These are phyloP conservation scores for Mortierella claussenii DNA, from an alignment of 192 early-diverging fungal species.

Conservation along the genomic window DNA sequence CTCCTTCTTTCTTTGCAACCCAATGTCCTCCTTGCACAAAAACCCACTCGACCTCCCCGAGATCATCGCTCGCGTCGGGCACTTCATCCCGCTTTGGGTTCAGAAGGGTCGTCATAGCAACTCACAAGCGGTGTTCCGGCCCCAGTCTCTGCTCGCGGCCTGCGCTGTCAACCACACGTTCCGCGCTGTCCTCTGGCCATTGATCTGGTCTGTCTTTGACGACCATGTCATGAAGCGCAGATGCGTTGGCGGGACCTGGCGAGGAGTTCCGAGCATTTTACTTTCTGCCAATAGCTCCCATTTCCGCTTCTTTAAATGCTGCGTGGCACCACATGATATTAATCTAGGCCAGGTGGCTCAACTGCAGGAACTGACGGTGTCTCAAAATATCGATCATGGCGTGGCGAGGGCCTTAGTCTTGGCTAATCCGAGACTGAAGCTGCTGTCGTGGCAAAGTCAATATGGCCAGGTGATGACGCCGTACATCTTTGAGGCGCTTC, in stretches of 20 bases:
- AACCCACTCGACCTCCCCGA: slow-evolving; percentile 27
- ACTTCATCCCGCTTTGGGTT: slow-evolving; percentile 30
- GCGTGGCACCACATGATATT: not conserved
- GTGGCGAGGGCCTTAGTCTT: not conserved
- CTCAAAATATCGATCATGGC: not conserved
- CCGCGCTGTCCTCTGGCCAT: not conserved
- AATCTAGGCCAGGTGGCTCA: too few species aligned
- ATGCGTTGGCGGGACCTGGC: not conserved
- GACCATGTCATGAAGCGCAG: not conserved
- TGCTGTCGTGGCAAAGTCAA: not conserved
- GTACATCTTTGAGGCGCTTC: not conserved
- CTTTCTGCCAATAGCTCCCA: not conserved
- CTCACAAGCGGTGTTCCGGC: not conserved
- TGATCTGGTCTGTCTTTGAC: slow-evolving; percentile 5
- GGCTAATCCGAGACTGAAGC: not conserved
- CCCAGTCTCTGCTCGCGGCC: slow-evolving; percentile 1
- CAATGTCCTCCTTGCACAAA: not conserved
- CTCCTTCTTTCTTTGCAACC: too few species aligned
- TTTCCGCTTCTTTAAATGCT: not conserved
- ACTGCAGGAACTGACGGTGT: not conserved
- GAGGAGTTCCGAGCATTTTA: not conserved
- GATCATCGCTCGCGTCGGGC: slow-evolving; percentile 10
- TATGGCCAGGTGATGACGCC: not conserved
- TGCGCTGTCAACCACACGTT: slow-evolving; percentile 7
- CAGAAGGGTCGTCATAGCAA: not conserved